Evolutionary conservation across 2,329 filamentous ascomycete genomes (phyloP).

Genomic region (Fusarium sambucinum): DNA sequence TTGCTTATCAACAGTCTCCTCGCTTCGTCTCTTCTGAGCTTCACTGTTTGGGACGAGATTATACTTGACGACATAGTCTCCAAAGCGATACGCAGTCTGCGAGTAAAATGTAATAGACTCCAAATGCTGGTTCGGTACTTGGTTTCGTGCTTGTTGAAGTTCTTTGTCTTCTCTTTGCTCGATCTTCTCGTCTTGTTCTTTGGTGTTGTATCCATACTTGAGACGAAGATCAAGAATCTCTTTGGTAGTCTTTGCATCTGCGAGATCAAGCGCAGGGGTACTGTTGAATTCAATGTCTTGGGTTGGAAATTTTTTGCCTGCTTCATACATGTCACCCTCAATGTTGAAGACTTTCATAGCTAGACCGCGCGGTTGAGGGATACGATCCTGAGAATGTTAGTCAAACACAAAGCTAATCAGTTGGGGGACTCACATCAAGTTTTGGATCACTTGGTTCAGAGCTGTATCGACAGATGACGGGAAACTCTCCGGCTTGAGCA

Average conservation of each 20-base stretch:
- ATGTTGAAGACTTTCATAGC: conserved; percentile 13
- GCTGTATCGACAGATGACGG: conserved; percentile 1
- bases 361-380: not conserved
- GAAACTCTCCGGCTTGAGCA: not conserved
- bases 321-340: conserved; percentile 4
- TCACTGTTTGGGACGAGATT: not conserved
- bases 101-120: conserved; percentile 11
- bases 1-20: not conserved
- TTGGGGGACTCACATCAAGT: not conserved
- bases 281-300: conserved; percentile 12
- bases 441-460: conserved; percentile 10
- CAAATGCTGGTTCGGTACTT: not conserved
- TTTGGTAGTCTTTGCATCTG: conserved; percentile 1
- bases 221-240: conserved; percentile 3
- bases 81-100: not conserved
- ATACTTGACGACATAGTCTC: not conserved
- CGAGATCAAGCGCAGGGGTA: not conserved
- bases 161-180: not conserved
- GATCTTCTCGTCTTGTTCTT: not conserved
- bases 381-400: not conserved
- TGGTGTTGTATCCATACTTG: conserved; percentile 3
- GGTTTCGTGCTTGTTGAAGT: conserved; percentile 2
- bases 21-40: not conserved
- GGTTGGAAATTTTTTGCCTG: not conserved
- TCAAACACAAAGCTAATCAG: too few species aligned